Base-by-base conservation (phyloP, 2,329 filamentous ascomycete species). In the Penicillium decumbens region DNA sequence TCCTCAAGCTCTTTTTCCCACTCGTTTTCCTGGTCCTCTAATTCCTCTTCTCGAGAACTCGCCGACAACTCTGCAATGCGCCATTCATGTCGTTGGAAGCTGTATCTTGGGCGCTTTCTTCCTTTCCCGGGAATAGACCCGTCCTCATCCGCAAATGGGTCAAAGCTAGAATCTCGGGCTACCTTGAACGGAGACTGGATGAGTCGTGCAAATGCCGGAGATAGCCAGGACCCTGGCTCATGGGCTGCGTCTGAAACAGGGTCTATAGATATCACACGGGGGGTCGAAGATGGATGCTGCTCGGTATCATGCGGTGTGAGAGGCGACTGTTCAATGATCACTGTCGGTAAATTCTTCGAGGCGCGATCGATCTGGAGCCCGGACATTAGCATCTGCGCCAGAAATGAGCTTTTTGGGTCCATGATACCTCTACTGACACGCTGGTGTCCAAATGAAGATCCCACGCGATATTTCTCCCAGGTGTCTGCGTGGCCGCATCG, bases 161-260 rank as follows among this genome's bases (percentile, higher is more conserved):
- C 84, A 54, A 82, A 78, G 1, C 77, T 77, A 4, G 78, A 78
- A 55, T 87, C 81, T 43, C 85, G 81, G 0, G 86, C 70, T 0
- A 82, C 81, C 1, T 84, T 84, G 48, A 85, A 85, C 0, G 87
- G 90, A 3, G 86, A 73, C 47, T 86, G 78, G 12, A 81, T 79
- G 45, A 85, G 79, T 66, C 87, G 91, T 18, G 89, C 72, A 58
- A 95, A 95, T 0, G 88, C 88, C 0, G 90, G 90, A 2, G 89
- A 95, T 4, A 80, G 76, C 72, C 83, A 93, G 57, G 85, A 80
- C 15, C 76, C 72, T 39, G 73, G 60, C 7, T 73, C 73, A 40
- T 73, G 13, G 29, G 27, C 25, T n/a, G 46, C n/a, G 13, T 38
- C 27, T 24, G 48, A 25, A 7, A 49, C 45, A 38, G 44, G 27